Evolutionary conservation across 441 rosid species (phyloP), one percentile per base, ranked within the genome.

Genomic region (Capsella rubella): DNA sequence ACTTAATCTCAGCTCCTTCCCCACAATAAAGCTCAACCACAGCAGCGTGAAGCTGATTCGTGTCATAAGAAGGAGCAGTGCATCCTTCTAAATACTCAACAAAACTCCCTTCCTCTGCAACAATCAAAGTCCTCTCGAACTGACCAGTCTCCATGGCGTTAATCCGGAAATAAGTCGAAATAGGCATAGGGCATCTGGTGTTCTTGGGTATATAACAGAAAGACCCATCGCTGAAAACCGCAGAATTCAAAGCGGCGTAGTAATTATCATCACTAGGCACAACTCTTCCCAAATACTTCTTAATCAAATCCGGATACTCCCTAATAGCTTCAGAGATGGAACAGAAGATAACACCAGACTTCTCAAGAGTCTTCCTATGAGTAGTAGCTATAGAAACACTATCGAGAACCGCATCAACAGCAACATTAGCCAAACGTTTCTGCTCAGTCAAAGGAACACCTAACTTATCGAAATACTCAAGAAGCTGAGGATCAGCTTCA

Each of bases 81-180:
- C 98, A 95, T 4, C 99, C 99, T 78, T 95, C 99, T 77, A 92
- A 70, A 77, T 95, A 95, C 86, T 95, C 98, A 75, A 95, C 97
- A 49, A 85, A 92, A 54, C 97, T 90, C 72, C 88, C 82, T 65
- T 90, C 99, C 8, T 92, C 97, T 0, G 98, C 99, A 72, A 95
- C 96, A 35, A 95, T 92, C 86, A 95, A 77, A 11, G 99, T 92
- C 87, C 99, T 90, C 87, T 95, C 99, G 10, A 92, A 95, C 78
- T 95, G 99, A 43, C 99, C 99, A 0, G 98, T 95, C 73, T 90
- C 99, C 92, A 85, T 69, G 0, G 95, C 96, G 18, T 92, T 95
- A 28, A 95, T 95, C 72, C 97, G 78, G 31, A 95, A 95, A 57
- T 92, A 95, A 1, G 99, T 95, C 1, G 97, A 92, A 18, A 95